Evolutionary conservation across 306 rosid species (phyloP), one percentile per base, ranked within the genome.

Genomic region (Sicyos baderoa): DNA sequence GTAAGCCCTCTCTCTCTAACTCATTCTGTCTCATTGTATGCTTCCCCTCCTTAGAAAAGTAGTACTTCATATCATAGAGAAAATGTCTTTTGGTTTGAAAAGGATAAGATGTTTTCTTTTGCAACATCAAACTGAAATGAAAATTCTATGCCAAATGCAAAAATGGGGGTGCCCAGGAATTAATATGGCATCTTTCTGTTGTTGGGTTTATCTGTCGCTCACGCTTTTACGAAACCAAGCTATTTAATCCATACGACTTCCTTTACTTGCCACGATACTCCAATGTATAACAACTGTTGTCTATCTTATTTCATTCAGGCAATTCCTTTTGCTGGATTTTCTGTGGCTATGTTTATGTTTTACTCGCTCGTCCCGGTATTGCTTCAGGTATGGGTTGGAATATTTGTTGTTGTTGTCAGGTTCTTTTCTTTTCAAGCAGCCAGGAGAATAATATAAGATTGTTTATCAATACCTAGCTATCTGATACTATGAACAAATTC

Each of bases 311-410:
- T 68, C 66, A 83, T 76, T 72, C 97, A 93, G 98, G 96, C 85
- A 17, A 68, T 93, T 79, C 98, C 98, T 22, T 90, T 93, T 77
- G 56, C 84, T 76, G 98, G 97, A 80, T 93, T 86, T 79, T 74
- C 99, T 23, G 74, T 84, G 82, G 88, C 97, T 47, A 88, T 93
- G 99, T 93, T 93, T 80, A 59, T 89, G 74, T 90, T 93, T 78
- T 93, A 93, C 80, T 93, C 99, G 58, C 72, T 88, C 19, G 99
- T 93, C 50, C 99, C 97, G 42, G 67, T 89, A 75, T 75, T 90
- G 76, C 99, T 93, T 23, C 85, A 89, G 99, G 99, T 93, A 73
- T 47, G 80, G 45, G 27, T 75, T 57, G 69, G 55, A 77, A 51
- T 15, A 49, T 69, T n/a, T 37, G 9, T 59, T 59, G 9, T 16